phyloP scores from a whole-genome alignment of 1,139 yeast species.

The Ashbya aceris region DNA sequence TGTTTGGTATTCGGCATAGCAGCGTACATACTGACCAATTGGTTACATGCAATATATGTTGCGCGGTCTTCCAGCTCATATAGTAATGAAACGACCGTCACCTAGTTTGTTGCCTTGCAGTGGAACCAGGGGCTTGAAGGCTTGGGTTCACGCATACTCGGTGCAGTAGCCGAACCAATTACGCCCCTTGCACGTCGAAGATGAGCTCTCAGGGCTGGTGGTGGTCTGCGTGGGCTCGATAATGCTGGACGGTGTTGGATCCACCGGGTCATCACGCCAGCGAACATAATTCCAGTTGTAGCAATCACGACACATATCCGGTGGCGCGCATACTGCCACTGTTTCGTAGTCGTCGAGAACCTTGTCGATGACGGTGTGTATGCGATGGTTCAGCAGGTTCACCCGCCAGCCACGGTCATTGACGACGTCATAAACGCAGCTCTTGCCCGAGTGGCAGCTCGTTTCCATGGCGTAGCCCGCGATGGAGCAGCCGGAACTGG shows the following conservation, averaged over 20 bases:
- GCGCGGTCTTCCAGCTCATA: too few relatives aligned
- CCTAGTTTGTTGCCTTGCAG: too few relatives aligned
- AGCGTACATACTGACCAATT: too few relatives aligned
- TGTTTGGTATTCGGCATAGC: too few relatives aligned
- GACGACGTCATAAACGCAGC: slow-evolving; percentile 85
- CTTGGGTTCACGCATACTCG: slow-evolving; percentile 13
- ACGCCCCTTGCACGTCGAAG: slow-evolving; percentile 28
- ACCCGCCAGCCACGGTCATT: slow-evolving; percentile 88
- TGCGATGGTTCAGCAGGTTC: slow-evolving; percentile 77
- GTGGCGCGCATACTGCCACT: slow-evolving; percentile 65
- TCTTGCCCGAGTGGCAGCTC: slow-evolving; percentile 84
- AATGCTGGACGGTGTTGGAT: slow-evolving; percentile 12
- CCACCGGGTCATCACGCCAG: slow-evolving; percentile 29
- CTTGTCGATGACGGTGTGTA: slow-evolving; percentile 84
- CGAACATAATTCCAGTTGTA: slow-evolving; percentile 79
- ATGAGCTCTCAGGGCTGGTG: slow-evolving; percentile 13
- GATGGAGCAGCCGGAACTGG: slow-evolving; percentile 77
- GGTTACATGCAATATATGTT: too few relatives aligned
- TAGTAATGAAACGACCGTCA: too few relatives aligned
- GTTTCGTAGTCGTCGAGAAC: slow-evolving; percentile 62
- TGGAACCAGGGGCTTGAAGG: too few relatives aligned
- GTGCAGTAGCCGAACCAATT: slow-evolving; percentile 32
- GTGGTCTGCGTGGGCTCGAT: slow-evolving; percentile 17
- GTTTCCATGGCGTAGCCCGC: slow-evolving; percentile 98
- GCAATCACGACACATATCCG: slow-evolving; percentile 82